These are phyloP conservation scores for Syzygium syzygioides DNA, from an alignment of 441 rosid genomes.

Conservation along the genomic window DNA sequence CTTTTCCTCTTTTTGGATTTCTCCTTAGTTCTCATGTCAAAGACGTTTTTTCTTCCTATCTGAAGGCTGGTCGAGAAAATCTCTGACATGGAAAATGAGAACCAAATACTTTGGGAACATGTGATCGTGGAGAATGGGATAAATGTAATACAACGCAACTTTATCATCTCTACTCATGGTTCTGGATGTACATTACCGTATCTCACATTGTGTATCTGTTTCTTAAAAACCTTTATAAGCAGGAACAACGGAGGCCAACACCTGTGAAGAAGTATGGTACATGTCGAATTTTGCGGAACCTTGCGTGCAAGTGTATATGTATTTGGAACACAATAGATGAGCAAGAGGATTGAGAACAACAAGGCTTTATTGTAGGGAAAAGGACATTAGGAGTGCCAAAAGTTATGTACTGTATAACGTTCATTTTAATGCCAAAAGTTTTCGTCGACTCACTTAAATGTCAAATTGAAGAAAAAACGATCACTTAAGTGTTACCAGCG, in stretches of 20 bases:
- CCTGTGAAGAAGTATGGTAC: conserved; percentile 44
- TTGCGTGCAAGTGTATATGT: neutral
- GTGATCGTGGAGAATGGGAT: conserved; percentile 26
- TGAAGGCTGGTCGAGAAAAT: conserved; percentile 80
- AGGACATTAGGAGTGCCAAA: too few relatives aligned
- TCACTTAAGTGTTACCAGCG: too few relatives aligned
- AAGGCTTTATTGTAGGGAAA: neutral
- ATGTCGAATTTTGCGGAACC: neutral
- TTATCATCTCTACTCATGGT: neutral
- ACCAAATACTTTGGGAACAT: conserved; percentile 52
- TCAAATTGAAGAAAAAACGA: too few relatives aligned
- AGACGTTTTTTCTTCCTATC: neutral
- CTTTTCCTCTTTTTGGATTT: neutral
- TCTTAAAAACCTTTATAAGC: conserved; percentile 16
- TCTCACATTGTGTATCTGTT: neutral
- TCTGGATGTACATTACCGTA: neutral
- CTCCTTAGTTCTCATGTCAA: neutral
- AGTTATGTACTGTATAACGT: too few relatives aligned
- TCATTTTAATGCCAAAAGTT: too few relatives aligned
- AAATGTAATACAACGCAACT: neutral
- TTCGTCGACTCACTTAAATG: too few relatives aligned
- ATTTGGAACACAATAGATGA: neutral
- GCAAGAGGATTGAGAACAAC: neutral
- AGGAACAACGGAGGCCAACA: conserved; percentile 63
- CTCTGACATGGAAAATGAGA: conserved; percentile 72